These are phyloP conservation scores for Ogataea dorogensis DNA, from an alignment of 805 yeast genomes.

Conservation along the genomic window DNA sequence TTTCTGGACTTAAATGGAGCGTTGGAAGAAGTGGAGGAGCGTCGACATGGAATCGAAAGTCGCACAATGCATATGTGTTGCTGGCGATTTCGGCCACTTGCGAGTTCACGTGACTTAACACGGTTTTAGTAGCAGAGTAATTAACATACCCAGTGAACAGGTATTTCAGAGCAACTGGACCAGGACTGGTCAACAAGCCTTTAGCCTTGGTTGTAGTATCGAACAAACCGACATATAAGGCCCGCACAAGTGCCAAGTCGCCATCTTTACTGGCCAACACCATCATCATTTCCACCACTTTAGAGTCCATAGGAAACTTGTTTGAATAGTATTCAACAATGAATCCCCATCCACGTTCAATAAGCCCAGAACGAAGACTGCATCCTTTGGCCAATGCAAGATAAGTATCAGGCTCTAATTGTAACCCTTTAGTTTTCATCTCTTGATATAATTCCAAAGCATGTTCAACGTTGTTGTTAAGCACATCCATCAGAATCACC, in stretches of 20 bases:
- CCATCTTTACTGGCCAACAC: conserved; percentile 78
- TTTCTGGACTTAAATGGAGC: conserved; percentile 33
- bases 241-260: conserved; percentile 69
- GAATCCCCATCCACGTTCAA: conserved; percentile 71
- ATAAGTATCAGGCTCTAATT: conserved; percentile 45
- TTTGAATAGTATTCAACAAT: conserved; percentile 59
- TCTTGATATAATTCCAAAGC: conserved; percentile 78
- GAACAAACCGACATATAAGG: conserved; percentile 45
- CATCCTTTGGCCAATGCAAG: conserved; percentile 69
- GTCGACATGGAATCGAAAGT: conserved; percentile 32
- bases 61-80: conserved; percentile 33
- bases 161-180: conserved; percentile 30
- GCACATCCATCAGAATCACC: conserved; percentile 64
- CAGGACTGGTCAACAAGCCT: conserved; percentile 21
- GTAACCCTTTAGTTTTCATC: conserved; percentile 39
- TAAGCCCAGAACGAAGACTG: conserved; percentile 46
- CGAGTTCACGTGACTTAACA: conserved; percentile 37
- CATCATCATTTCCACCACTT: conserved; percentile 66
- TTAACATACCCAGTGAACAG: conserved; percentile 45
- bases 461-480: conserved; percentile 62
- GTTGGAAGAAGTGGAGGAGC: conserved; percentile 74
- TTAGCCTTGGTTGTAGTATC: conserved; percentile 24
- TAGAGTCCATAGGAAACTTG: conserved; percentile 35
- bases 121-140: conserved; percentile 24
- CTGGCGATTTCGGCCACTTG: conserved; percentile 42